Evolutionary conservation across 352 stramenopile genomes (phyloP).

Genomic region (Pythium dissotocum): DNA sequence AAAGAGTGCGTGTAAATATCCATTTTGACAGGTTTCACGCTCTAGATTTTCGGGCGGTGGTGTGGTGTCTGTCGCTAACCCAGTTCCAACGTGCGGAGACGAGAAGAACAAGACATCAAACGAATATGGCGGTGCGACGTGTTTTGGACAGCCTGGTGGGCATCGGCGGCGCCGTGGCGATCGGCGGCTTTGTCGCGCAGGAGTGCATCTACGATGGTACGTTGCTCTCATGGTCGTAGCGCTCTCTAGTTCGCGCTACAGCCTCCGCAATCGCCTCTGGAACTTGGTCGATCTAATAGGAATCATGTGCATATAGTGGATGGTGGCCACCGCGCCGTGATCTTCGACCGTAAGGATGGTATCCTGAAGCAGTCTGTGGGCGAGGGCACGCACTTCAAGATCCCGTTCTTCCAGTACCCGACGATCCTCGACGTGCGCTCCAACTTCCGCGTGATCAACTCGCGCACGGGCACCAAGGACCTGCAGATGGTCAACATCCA

Average conservation of each 20-base stretch:
- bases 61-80: background rate
- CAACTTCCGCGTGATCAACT: slow-evolving; percentile 97
- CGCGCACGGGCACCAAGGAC: slow-evolving; percentile 98
- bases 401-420: slow-evolving; percentile 97
- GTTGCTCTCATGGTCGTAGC: slow-evolving; percentile 13
- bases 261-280: background rate
- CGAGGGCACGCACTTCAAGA: slow-evolving; percentile 99
- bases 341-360: slow-evolving; percentile 99
- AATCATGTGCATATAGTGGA: slow-evolving; percentile 83
- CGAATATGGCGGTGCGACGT: slow-evolving; percentile 55
- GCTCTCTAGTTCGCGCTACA: background rate
- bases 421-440: slow-evolving; percentile 99
- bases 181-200: slow-evolving; percentile 68
- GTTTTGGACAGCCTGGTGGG: slow-evolving; percentile 76
- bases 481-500: slow-evolving; percentile 99
- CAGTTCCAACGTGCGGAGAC: slow-evolving; percentile 28
- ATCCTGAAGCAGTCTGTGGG: slow-evolving; percentile 94
- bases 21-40: slow-evolving; percentile 12
- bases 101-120: slow-evolving; percentile 13
- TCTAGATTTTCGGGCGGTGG: background rate
- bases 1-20: slow-evolving; percentile 23
- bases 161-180: slow-evolving; percentile 56
- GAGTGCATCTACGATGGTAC: slow-evolving; percentile 86
- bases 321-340: slow-evolving; percentile 97
- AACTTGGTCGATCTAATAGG: background rate